phyloP scores from a whole-genome alignment of 164 flowering plant genomes.

The Stephania yunnanensis region DNA sequence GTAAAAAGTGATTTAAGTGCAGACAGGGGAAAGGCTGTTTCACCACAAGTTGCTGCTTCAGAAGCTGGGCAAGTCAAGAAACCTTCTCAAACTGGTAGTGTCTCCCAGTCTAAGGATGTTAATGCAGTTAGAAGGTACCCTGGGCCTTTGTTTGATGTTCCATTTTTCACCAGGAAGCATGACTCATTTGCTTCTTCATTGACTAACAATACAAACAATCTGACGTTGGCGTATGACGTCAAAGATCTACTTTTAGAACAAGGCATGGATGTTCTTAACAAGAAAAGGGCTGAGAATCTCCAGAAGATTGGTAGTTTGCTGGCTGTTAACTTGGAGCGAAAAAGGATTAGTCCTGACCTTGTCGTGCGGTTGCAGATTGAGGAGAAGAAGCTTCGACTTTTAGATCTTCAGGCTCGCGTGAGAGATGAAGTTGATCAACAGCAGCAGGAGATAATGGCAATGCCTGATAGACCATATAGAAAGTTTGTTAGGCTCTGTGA shows the following conservation, averaged over 20 bases:
- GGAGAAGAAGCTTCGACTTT: conserved; percentile 76
- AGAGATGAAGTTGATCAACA: conserved; percentile 93
- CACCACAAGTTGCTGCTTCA: conserved; percentile 31
- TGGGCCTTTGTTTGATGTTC: conserved; percentile 96
- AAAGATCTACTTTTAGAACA: conserved; percentile 83
- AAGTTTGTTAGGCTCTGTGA: conserved; percentile 92
- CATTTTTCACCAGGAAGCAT: conserved; percentile 80
- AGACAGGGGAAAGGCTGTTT: conserved; percentile 69
- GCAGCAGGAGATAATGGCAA: conserved; percentile 95
- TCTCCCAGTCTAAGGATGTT: conserved; percentile 60
- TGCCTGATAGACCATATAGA: conserved; percentile 93
- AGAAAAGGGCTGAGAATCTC: conserved; percentile 72
- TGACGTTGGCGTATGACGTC: conserved; percentile 71
- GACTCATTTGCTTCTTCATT: conserved; percentile 64
- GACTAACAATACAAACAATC: conserved; percentile 50
- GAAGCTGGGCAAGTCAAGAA: conserved; percentile 58
- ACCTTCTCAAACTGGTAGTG: conserved; percentile 39
- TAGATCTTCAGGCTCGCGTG: conserved; percentile 74
- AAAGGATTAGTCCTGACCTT: conserved; percentile 93
- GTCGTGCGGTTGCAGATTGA: conserved; percentile 85
- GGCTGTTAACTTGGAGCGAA: conserved; percentile 85
- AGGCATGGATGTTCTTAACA: conserved; percentile 63
- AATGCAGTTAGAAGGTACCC: conserved; percentile 71
- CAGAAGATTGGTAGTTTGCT: conserved; percentile 72
- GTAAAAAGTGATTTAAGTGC: conserved; percentile 37